phyloP scores from a whole-genome alignment of 805 yeast species.

The Dipodascus albidus region DNA sequence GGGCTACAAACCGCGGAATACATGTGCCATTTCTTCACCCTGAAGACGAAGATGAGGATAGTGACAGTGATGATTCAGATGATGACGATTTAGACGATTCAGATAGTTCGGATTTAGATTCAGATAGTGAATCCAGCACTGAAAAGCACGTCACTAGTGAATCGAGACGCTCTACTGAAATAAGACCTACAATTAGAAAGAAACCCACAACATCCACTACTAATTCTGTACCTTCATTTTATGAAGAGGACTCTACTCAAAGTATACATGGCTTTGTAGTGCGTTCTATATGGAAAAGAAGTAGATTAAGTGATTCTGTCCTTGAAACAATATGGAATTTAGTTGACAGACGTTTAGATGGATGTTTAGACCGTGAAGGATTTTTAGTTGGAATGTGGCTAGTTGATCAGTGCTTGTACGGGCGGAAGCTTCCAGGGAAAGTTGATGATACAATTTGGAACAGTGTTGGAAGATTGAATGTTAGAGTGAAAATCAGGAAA shows the following conservation, averaged over 20 bases:
- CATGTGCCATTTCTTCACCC: conserved; percentile 16
- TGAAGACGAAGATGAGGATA: conserved; percentile 8
- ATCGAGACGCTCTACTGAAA: conserved; percentile 4
- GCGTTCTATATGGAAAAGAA: conserved; percentile 68
- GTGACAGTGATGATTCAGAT: conserved; percentile 10
- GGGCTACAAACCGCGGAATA: conserved; percentile 77
- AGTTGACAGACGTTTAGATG: conserved; percentile 46
- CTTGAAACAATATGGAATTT: conserved; percentile 56
- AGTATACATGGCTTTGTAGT: conserved; percentile 54
- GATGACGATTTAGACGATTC: conserved; percentile 14
- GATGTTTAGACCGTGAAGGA: conserved; percentile 66
- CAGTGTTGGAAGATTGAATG: conserved; percentile 42
- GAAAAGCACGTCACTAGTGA: conserved; percentile 10
- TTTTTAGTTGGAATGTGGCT: conserved; percentile 97
- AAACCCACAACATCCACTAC: conserved; percentile 18
- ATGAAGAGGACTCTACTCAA: conserved; percentile 19
- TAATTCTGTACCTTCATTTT: neutral
- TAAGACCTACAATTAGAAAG: neutral
- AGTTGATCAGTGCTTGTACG: conserved; percentile 91
- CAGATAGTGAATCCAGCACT: conserved; percentile 19
- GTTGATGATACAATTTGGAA: conserved; percentile 70
- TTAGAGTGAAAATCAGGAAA: conserved; percentile 24
- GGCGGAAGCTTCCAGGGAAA: conserved; percentile 70
- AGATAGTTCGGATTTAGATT: conserved; percentile 16
- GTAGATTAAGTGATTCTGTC: conserved; percentile 54